Conservation (phyloP, 192 early-diverging fungal genomes). For the Rhizophagus prolifer region DNA sequence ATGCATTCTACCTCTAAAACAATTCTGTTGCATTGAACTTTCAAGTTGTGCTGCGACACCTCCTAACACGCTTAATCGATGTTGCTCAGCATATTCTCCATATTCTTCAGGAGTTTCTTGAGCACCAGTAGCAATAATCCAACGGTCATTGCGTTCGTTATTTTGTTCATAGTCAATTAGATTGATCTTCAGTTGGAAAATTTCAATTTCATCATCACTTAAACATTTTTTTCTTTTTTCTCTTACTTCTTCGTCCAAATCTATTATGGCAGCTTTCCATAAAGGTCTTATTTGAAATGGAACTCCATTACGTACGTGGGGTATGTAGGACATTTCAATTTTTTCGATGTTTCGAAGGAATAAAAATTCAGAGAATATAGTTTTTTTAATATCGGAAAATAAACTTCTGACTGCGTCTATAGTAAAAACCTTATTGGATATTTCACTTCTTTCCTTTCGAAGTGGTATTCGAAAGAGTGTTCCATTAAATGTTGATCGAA, state of each 20-base stretch:
- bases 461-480: constrained; percentile 35
- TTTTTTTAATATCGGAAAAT: background rate
- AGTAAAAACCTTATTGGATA: background rate
- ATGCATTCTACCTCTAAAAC: background rate
- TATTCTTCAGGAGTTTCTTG: background rate
- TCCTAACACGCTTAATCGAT: constrained; percentile 13
- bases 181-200: background rate
- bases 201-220: background rate
- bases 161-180: background rate
- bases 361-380: constrained; percentile 2
- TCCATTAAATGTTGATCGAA: constrained; percentile 24
- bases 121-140: constrained; percentile 4
- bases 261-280: constrained; percentile 12
- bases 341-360: constrained; percentile 19
- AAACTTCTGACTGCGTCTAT: background rate
- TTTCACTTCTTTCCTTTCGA: background rate
- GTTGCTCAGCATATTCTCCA: background rate
- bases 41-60: constrained; percentile 1
- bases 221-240: background rate
- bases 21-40: background rate
- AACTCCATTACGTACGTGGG: background rate
- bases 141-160: background rate
- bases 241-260: background rate
- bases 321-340: constrained; percentile 14
- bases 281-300: background rate